Evolutionary conservation across 768 basidiomycete species (phyloP).

Genomic region (Lentinula boryana): DNA sequence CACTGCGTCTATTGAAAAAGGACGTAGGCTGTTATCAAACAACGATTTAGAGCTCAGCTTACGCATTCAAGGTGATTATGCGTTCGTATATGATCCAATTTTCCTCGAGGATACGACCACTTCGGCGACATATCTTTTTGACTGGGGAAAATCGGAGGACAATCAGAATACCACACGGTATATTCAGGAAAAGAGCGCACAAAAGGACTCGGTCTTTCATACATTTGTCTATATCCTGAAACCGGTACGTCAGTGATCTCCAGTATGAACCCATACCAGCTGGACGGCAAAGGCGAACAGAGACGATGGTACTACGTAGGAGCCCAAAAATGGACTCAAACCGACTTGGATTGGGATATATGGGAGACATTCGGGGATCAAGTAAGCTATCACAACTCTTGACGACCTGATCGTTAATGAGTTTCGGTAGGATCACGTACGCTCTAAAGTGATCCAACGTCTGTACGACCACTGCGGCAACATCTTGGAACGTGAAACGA

Average conservation of each 20-base stretch:
- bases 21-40: constrained; percentile 26
- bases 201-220: constrained; percentile 29
- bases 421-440: constrained; percentile 10
- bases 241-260: constrained; percentile 15
- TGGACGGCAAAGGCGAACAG: constrained; percentile 19
- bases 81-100: constrained; percentile 52
- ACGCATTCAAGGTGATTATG: constrained; percentile 29
- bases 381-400: constrained; percentile 18
- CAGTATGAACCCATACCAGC: constrained; percentile 26
- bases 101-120: constrained; percentile 39
- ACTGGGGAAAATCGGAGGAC: constrained; percentile 38
- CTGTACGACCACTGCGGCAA: constrained; percentile 29
- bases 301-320: constrained; percentile 48
- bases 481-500: constrained; percentile 23
- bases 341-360: constrained; percentile 19
- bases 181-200: constrained; percentile 19
- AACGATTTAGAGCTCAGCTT: constrained; percentile 38
- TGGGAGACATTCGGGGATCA: constrained; percentile 33
- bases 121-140: constrained; percentile 38
- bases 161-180: constrained; percentile 28
- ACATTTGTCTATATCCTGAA: constrained; percentile 36
- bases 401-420: background rate
- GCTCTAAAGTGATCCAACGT: constrained; percentile 27
- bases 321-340: constrained; percentile 36
- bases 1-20: background rate